These are phyloP conservation scores for Annulohypoxylon moriforme DNA, from an alignment of 495 filamentous ascomycete species.

Conservation along the genomic window DNA sequence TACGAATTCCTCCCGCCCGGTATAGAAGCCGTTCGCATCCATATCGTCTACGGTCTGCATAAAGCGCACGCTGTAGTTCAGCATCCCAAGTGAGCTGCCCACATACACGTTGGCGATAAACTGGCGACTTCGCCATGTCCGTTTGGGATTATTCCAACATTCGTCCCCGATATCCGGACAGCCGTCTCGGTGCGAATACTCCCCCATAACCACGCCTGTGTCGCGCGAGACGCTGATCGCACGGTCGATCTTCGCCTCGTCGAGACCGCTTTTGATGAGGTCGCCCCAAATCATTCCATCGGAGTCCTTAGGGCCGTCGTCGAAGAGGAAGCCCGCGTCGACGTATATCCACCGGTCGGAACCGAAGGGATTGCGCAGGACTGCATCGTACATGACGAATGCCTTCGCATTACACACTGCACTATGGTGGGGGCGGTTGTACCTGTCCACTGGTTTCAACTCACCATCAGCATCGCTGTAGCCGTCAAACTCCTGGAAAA, in stretches of 20 bases:
- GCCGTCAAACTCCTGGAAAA: slow-evolving; percentile 47
- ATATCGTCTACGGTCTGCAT: slow-evolving; percentile 47
- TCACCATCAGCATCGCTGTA: slow-evolving; percentile 50
- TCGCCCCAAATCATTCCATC: slow-evolving; percentile 30
- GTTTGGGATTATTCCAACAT: slow-evolving; percentile 29
- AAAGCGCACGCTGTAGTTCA: slow-evolving; percentile 41
- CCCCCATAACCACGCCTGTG: slow-evolving; percentile 41
- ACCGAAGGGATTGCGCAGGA: slow-evolving; percentile 42
- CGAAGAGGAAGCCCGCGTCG: slow-evolving; percentile 39
- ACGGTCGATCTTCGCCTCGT: slow-evolving; percentile 32
- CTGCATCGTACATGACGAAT: slow-evolving; percentile 42
- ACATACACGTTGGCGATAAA: slow-evolving; percentile 43
- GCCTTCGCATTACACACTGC: slow-evolving; percentile 43
- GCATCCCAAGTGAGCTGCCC: slow-evolving; percentile 39
- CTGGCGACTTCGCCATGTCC: slow-evolving; percentile 34
- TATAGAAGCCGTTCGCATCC: slow-evolving; percentile 40
- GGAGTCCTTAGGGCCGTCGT: slow-evolving; percentile 33
- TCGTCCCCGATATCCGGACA: slow-evolving; percentile 32
- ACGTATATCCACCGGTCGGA: slow-evolving; percentile 39
- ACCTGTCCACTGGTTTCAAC: slow-evolving; percentile 28
- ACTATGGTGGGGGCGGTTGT: slow-evolving; percentile 41
- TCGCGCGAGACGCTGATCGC: slow-evolving; percentile 32
- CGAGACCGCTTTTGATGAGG: slow-evolving; percentile 29
- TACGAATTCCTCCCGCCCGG: slow-evolving; percentile 40
- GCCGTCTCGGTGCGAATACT: slow-evolving; percentile 35